Conservation (phyloP, 768 basidiomycete genomes). For the Boletus tylopilopsis region DNA sequence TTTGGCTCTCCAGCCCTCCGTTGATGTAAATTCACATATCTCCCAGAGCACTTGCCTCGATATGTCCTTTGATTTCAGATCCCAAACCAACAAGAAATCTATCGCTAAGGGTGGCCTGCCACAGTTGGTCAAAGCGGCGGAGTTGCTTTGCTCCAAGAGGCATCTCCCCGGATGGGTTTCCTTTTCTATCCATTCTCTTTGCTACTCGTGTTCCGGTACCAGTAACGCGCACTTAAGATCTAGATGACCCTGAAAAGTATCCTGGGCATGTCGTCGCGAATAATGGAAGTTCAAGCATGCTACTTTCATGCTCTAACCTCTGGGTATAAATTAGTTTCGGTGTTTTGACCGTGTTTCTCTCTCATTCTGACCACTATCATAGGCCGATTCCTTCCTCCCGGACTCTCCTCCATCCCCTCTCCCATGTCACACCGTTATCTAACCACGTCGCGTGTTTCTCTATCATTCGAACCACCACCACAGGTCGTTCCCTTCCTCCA, state of each 20-base stretch:
- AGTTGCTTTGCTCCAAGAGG: constrained; percentile 2
- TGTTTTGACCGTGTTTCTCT: no score
- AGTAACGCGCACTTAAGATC: not conserved
- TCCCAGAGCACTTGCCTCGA: no score
- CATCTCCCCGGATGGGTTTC: not conserved
- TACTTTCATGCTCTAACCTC: not conserved
- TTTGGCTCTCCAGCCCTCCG: not conserved
- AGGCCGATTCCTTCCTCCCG: no score
- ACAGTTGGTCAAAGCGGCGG: not conserved
- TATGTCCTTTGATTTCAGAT: no score
- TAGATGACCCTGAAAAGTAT: not conserved
- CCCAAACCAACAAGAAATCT: no score
- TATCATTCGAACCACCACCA: no score
- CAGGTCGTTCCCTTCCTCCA: no score
- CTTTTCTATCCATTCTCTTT: not conserved
- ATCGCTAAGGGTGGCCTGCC: no score
- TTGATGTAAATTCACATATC: no score
- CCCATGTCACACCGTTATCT: not conserved
- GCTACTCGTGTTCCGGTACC: no score
- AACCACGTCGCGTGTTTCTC: not conserved
- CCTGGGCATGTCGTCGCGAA: not conserved
- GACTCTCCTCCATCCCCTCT: not conserved
- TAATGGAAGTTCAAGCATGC: not conserved
- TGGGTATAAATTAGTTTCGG: not conserved
- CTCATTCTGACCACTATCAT: no score